phyloP scores from a whole-genome alignment of 805 yeast species.

The Priceomyces castillae region DNA sequence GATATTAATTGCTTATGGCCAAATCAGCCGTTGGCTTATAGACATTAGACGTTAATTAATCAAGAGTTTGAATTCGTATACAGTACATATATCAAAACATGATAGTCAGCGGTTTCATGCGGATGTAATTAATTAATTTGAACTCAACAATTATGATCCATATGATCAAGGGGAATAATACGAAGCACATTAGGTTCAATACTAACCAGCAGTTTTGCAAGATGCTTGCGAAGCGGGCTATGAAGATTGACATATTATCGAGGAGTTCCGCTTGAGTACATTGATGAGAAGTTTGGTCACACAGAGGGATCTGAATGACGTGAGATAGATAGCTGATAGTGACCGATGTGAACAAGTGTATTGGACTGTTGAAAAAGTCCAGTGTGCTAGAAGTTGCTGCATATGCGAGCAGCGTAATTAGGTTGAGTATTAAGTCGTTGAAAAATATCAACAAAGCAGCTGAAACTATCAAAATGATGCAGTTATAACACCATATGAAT shows the following conservation, averaged over 20 bases:
- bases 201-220: conserved; percentile 19
- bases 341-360: conserved; percentile 17
- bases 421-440: conserved; percentile 22
- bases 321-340: conserved; percentile 17
- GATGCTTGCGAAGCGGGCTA: conserved; percentile 8
- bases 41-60: background rate
- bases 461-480: conserved; percentile 14
- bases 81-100: no score
- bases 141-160: conserved; percentile 20
- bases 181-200: conserved; percentile 17
- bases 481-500: conserved; percentile 23
- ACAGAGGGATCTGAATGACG: conserved; percentile 4
- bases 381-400: conserved; percentile 6
- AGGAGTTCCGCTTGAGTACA: conserved; percentile 6
- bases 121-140: conserved; percentile 7
- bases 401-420: conserved; percentile 4
- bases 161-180: conserved; percentile 18
- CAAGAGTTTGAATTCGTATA: no score
- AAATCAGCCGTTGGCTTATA: background rate
- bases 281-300: conserved; percentile 5
- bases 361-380: conserved; percentile 27
- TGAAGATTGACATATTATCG: conserved; percentile 3
- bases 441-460: conserved; percentile 13
- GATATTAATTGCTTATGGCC: background rate
- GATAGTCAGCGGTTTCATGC: background rate